Evolutionary conservation across 2,329 filamentous ascomycete genomes (phyloP), one percentile per base, ranked within the genome.

Genomic region (Hymenoscyphus fraxineus): DNA sequence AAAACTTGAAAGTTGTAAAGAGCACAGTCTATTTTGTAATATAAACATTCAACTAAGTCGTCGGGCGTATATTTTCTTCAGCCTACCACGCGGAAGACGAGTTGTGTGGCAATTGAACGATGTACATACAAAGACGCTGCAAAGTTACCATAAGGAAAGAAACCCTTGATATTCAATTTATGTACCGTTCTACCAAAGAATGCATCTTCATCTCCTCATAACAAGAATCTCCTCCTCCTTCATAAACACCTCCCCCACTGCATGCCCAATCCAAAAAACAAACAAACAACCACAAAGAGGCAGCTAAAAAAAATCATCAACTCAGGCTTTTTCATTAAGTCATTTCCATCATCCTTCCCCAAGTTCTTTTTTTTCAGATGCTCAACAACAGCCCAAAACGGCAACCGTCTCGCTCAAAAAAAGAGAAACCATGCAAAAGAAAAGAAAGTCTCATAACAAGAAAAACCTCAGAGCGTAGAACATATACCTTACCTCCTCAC

Each of bases 91-190:
- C 27, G 27, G 27, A 3, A 27, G 27, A 27, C 22, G 22, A 27
- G 1, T 27, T 3, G 22, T 27, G 22, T 1, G 22, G 22, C 3
- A 27, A 1, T 27, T 27, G 1, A 27, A 27, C 22, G 3, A 27
- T 27, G 22, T 27, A 27, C 27, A 27, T 27, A 27, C 27, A 27
- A 19, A 44, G n/a, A 44, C 4, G 5, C 16, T 6, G 16, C 13
- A 44, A 44, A 6, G 41, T n/a, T 3, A 41, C 15, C n/a, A 7
- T 16, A 44, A 58, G 57, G 57, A 32, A 60, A n/a, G 41, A 31
- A 64, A 64, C 51, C 27, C 58, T 44, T 61, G 51, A 58, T 64
- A 58, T 64, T 64, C 62, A 64, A 64, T 64, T 64, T 64, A 61
- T 64, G 44, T 64, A 64, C 58, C n/a, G 16, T 19, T 27, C 35